These are phyloP conservation scores for Globisporangium nunn DNA, from an alignment of 352 stramenopile species.

Conservation along the genomic window DNA sequence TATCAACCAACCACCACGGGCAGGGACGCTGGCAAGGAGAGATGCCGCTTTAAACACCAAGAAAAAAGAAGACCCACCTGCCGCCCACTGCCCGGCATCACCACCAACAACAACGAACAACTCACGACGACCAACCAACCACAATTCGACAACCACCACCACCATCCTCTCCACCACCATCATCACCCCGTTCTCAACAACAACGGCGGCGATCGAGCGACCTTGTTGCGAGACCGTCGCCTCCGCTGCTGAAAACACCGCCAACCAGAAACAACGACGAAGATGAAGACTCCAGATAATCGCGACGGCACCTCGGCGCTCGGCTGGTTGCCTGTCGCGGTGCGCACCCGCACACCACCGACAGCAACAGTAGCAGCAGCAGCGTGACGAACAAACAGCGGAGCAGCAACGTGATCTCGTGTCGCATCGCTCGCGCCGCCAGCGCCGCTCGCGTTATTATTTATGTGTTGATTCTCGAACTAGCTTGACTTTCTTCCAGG, in stretches of 20 bases:
- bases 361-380: no score
- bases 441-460: neutral
- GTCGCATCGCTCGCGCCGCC: neutral
- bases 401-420: no score
- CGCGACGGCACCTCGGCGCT: no score
- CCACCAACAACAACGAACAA: neutral
- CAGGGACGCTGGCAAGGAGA: neutral
- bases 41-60: constrained; percentile 3
- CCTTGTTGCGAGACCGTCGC: no score
- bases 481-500: neutral
- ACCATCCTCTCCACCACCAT: neutral
- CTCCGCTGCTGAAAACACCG: neutral
- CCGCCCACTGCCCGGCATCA: neutral
- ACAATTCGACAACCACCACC: neutral
- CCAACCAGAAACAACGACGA: neutral
- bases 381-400: no score
- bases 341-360: no score
- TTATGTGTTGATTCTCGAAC: neutral
- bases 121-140: neutral
- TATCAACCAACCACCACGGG: neutral
- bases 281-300: neutral
- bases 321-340: no score
- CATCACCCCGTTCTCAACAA: neutral
- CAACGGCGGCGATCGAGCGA: neutral
- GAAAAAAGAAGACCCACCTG: constrained; percentile 9